These are phyloP conservation scores for Talaromyces albobiverticillius DNA, from an alignment of 2,329 filamentous ascomycete species.

Conservation along the genomic window DNA sequence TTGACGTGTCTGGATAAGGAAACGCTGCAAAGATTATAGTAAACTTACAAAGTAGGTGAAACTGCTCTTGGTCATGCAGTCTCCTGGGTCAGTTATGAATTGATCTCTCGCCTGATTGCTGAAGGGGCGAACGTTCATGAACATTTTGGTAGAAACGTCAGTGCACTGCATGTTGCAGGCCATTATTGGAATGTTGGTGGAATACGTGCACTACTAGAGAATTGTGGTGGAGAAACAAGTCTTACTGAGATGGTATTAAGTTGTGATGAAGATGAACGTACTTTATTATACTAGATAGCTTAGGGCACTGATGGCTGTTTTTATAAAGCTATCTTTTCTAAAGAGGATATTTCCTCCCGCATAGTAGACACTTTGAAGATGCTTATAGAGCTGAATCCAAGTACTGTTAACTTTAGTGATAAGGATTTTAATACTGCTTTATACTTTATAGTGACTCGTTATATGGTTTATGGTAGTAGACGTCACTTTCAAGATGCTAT, in stretches of 20 bases:
- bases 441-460: constrained; percentile 16
- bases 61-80: constrained; percentile 12
- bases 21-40: not conserved
- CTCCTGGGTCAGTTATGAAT: constrained; percentile 15
- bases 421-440: constrained; percentile 19
- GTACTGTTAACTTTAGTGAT: constrained; percentile 19
- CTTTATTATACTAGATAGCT: constrained; percentile 20
- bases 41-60: not conserved
- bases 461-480: constrained; percentile 14
- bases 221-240: constrained; percentile 15
- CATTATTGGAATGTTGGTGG: constrained; percentile 10
- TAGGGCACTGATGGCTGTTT: constrained; percentile 4
- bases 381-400: constrained; percentile 19
- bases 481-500: constrained; percentile 15
- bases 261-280: not conserved
- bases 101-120: constrained; percentile 18
- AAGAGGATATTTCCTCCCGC: constrained; percentile 2
- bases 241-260: constrained; percentile 11
- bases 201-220: constrained; percentile 8
- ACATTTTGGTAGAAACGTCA: not conserved
- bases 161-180: constrained; percentile 1
- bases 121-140: constrained; percentile 17
- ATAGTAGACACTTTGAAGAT: constrained; percentile 19
- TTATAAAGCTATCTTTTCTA: constrained; percentile 12
- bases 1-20: too few relatives aligned